Percentiles rank a stretch among this genome's conserved stretches.
phyloP scores from a whole-genome alignment of 2,329 filamentous ascomycete genomes.

The Fusarium sp. region DNA sequence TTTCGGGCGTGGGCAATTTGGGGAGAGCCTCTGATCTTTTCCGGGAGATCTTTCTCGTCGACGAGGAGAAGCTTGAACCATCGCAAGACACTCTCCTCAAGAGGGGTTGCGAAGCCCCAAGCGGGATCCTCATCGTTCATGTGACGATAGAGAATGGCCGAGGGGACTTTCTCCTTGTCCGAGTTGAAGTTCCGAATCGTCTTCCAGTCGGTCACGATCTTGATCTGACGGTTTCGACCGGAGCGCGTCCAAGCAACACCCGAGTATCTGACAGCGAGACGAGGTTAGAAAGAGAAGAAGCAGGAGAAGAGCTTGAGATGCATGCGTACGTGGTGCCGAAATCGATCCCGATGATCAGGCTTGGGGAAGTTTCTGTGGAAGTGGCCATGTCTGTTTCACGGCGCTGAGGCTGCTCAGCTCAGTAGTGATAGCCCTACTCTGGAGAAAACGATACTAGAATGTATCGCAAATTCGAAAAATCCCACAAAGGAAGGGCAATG shows the following conservation, averaged over 20 bases:
- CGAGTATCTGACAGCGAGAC: conserved; percentile 49
- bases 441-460: background rate
- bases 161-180: conserved; percentile 51
- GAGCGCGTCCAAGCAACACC: conserved; percentile 54
- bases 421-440: background rate
- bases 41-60: conserved; percentile 49
- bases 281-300: conserved; percentile 7
- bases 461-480: background rate
- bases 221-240: conserved; percentile 40
- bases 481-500: background rate
- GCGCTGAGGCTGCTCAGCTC: background rate
- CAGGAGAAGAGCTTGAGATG: rapidly evolving
- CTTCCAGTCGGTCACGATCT: conserved; percentile 50
- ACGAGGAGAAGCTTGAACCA: conserved; percentile 59
- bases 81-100: conserved; percentile 39
- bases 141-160: conserved; percentile 40
- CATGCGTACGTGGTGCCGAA: conserved; percentile 30
- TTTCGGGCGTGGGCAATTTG: conserved; percentile 36
- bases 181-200: conserved; percentile 31
- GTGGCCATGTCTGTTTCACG: background rate
- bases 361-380: background rate
- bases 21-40: conserved; percentile 36
- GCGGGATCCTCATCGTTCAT: rapidly evolving
- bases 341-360: conserved; percentile 28
- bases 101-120: conserved; percentile 52